Evolutionary conservation across 306 rosid species (phyloP), one percentile per base, ranked within the genome.

Genomic region (Sphenostylis stenocarpa): DNA sequence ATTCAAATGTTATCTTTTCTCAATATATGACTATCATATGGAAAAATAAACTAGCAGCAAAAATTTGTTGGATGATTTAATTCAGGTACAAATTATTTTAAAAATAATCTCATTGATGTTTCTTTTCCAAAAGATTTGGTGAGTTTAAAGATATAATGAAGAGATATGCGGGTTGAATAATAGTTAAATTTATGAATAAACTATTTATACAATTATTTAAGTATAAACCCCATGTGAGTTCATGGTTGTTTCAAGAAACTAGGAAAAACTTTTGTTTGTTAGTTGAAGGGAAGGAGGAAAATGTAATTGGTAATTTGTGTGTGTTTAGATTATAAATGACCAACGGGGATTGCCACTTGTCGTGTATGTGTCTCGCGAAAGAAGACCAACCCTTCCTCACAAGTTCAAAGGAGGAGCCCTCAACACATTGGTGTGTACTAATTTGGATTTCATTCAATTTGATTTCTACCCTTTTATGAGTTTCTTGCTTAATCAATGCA

Each of bases 311-410:
- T 55, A 5, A 77, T 39, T 6, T 24, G 0, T 4, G 3, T 41
- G 16, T 41, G 26, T 65, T 21, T 4, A 82, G 85, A 77, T 82
- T 23, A 64, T 82, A 33, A 71, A 23, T 47, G 85, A 82, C 0
- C 17, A 82, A 45, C 5, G 41, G 2, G 75, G 39, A 23, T 44
- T 57, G 20, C 85, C 85, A 23, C 82, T 70, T 23, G 11, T 82
- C 12, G 76, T 82, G 9, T 82, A 82, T 0, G 85, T 82, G 51
- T 82, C 82, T 23, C 85, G 85, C 7, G 85, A 82, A 77, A 77
- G 79, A 77, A 82, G 85, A n/a, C 85, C 85, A 44, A 77, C 82
- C 24, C 49, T 82, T 56, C 82, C 85, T 64, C 85, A 82, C 73
- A 77, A 15, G 13, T 82, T 77, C 76, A 82, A 82, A 82, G 85